A percentile compares a stretch with the other conserved stretches of the same genome.
Evolutionary conservation across 2,329 filamentous ascomycete genomes (phyloP).

Genomic region (Endoconidiophora laricicola): DNA sequence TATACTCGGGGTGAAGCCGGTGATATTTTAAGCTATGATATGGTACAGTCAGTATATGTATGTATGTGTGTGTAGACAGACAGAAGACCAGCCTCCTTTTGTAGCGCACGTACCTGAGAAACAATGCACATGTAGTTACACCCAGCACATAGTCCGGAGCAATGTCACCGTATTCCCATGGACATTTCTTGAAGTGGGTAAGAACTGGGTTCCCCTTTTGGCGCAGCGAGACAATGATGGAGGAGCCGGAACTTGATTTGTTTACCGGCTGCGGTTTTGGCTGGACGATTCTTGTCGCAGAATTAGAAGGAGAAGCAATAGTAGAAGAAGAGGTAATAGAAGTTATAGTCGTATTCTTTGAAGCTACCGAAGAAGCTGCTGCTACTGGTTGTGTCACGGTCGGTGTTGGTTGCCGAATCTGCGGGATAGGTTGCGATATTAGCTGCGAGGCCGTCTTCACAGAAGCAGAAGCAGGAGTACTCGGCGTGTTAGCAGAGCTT

Average conservation of each 20-base stretch:
- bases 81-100: neutral
- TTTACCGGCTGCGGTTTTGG: constrained; percentile 77
- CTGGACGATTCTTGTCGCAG: constrained; percentile 51
- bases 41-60: neutral
- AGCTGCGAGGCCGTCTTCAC: neutral
- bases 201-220: constrained; percentile 93
- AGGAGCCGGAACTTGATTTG: constrained; percentile 45
- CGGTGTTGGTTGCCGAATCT: neutral
- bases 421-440: neutral
- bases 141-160: constrained; percentile 85
- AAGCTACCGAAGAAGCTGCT: neutral
- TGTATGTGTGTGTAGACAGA: neutral
- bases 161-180: constrained; percentile 98
- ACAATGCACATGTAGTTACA: constrained; percentile 73
- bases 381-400: constrained; percentile 12
- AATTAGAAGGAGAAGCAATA: neutral
- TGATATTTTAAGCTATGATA: constrained; percentile 69
- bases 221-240: constrained; percentile 76
- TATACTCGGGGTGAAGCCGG: constrained; percentile 90
- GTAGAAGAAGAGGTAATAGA: too few species aligned
- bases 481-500: too few species aligned
- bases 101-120: constrained; percentile 40
- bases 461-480: too few species aligned
- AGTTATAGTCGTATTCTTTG: neutral
- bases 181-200: constrained; percentile 59